Percentiles rank a stretch among this genome's conserved stretches.
Evolutionary conservation across 495 filamentous ascomycete species (phyloP).

Genomic region (Chaetomidium leptoderma): DNA sequence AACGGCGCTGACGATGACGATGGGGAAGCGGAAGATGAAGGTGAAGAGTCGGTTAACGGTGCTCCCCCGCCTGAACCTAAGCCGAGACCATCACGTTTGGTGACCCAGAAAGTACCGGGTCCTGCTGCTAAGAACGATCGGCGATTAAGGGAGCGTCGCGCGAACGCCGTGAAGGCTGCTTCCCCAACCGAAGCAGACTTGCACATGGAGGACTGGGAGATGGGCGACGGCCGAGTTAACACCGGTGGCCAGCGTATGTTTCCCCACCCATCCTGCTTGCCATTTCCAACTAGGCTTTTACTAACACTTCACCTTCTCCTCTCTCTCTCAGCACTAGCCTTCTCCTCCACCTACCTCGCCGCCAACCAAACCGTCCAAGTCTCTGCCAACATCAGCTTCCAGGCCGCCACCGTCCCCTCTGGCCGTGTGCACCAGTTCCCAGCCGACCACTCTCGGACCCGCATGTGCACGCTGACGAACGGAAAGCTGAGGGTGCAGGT

Average conservation of each 20-base stretch:
- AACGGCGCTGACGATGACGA: background rate
- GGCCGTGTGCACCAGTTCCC: constrained; percentile 22
- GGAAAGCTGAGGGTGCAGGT: constrained; percentile 32
- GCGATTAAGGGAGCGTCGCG: background rate
- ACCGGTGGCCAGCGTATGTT: background rate
- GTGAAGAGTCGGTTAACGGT: background rate
- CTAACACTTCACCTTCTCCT: too few relatives aligned
- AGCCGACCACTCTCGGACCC: constrained; percentile 11
- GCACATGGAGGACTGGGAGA: constrained; percentile 22
- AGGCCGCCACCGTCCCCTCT: constrained; percentile 26
- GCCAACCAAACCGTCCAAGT: constrained; percentile 25
- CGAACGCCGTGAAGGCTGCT: background rate
- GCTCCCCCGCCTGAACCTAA: background rate
- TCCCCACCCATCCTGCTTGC: background rate
- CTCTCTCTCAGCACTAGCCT: constrained; percentile 23
- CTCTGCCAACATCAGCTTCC: constrained; percentile 21
- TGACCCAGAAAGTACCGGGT: background rate
- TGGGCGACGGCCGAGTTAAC: background rate
- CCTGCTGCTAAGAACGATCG: background rate
- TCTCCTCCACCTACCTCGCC: constrained; percentile 28
- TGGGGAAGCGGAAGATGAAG: background rate
- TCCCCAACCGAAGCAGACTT: background rate
- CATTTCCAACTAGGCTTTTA: background rate
- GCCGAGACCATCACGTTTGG: background rate
- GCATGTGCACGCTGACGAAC: constrained; percentile 26